Conservation (phyloP, 768 basidiomycete genomes). For the Podaxis sp. region DNA sequence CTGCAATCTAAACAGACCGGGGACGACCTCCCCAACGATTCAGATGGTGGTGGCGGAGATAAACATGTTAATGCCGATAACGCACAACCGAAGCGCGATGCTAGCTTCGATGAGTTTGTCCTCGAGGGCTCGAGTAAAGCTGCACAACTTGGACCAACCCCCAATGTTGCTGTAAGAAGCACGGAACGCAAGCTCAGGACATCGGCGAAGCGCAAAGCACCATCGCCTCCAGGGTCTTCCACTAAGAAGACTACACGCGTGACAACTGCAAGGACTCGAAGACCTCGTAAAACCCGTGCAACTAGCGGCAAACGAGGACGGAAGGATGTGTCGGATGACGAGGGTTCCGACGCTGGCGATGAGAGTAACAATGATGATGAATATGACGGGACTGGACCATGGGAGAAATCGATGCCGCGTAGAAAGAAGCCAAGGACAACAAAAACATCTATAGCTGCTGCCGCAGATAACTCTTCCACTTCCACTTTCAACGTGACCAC, state of each 20-base stretch:
- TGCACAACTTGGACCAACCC: neutral
- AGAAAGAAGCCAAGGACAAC: slow-evolving; percentile 27
- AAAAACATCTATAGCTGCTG: neutral
- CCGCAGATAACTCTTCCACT: slow-evolving; percentile 12
- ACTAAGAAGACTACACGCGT: neutral
- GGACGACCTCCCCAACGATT: slow-evolving; percentile 13
- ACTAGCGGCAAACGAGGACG: neutral
- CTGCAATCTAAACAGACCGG: slow-evolving; percentile 1
- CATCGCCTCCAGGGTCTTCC: neutral
- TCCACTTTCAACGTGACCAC: slow-evolving; percentile 12
- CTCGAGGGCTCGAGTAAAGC: neutral
- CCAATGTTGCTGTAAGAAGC: neutral
- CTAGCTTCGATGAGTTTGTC: neutral
- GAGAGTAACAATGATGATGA: slow-evolving; percentile 18
- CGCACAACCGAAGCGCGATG: neutral
- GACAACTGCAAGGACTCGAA: neutral
- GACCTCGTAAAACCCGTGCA: slow-evolving; percentile 2
- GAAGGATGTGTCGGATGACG: slow-evolving; percentile 4
- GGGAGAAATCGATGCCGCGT: slow-evolving; percentile 17
- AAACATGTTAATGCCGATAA: slow-evolving; percentile 13
- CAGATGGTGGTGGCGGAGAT: slow-evolving; percentile 3
- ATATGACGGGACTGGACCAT: slow-evolving; percentile 16
- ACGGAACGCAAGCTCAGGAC: neutral
- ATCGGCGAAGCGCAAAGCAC: neutral
- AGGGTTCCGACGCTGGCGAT: slow-evolving; percentile 15